Conservation (phyloP, 176 grass and related monocot species). For the Urochloa ruziziensis region DNA sequence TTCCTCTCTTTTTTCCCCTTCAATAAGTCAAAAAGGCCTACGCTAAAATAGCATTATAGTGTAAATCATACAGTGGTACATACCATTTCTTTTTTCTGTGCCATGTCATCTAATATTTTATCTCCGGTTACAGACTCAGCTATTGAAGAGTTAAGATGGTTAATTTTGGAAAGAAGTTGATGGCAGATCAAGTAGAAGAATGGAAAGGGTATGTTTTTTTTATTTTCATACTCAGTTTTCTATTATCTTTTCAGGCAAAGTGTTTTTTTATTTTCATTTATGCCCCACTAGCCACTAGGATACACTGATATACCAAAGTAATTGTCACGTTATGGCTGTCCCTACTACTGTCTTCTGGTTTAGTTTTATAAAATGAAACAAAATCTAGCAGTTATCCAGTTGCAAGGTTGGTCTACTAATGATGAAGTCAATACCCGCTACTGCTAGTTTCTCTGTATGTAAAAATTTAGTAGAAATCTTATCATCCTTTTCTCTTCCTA, state of each 20-base stretch:
- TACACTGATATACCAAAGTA: not conserved
- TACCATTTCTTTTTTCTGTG: not conserved
- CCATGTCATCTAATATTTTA: not conserved
- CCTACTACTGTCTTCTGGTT: constrained; percentile 6
- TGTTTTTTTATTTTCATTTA: not conserved
- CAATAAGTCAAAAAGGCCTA: not conserved
- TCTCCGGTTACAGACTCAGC: constrained; percentile 1
- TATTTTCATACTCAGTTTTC: no score
- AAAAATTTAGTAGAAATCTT: not conserved
- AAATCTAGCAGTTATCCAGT: not conserved
- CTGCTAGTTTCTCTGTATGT: not conserved
- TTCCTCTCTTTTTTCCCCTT: not conserved
- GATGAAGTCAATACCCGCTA: not conserved
- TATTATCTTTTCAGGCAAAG: no score
- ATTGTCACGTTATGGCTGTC: not conserved
- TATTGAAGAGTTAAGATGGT: constrained; percentile 61
- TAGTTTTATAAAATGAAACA: not conserved
- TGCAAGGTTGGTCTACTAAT: not conserved
- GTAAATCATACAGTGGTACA: not conserved
- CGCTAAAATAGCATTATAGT: not conserved
- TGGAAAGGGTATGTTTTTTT: constrained; percentile 65
- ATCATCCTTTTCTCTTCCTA: constrained; percentile 7
- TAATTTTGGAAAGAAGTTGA: constrained; percentile 85
- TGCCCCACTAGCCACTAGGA: not conserved
- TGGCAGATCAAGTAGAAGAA: constrained; percentile 69